These are phyloP conservation scores for Coemansia furcata DNA, from an alignment of 192 early-diverging fungal genomes.

Conservation along the genomic window DNA sequence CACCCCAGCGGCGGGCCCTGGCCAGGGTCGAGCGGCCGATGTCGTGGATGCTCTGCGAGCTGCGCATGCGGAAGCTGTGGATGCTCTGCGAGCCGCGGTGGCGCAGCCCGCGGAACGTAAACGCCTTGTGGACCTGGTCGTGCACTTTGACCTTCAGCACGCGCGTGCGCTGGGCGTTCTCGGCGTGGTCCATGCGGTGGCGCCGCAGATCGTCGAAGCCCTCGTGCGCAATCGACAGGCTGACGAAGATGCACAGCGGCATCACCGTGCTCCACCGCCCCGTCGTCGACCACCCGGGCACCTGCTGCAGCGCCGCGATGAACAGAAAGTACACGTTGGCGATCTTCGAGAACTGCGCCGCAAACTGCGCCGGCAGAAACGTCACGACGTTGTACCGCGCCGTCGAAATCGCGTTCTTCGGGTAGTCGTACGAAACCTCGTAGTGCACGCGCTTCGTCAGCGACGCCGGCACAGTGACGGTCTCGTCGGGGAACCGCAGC, in stretches of 20 bases:
- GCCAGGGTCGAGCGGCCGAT: slow-evolving; percentile 30
- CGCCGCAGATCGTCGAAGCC: slow-evolving; percentile 71
- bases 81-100: slow-evolving; percentile 52
- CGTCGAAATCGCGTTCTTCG: slow-evolving; percentile 59
- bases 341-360: slow-evolving; percentile 92
- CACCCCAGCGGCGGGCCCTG: slow-evolving; percentile 29
- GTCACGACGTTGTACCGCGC: slow-evolving; percentile 84
- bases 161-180: slow-evolving; percentile 59
- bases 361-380: slow-evolving; percentile 93
- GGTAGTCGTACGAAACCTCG: slow-evolving; percentile 54
- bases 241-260: slow-evolving; percentile 70
- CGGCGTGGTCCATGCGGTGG: slow-evolving; percentile 62
- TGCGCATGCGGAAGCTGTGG: slow-evolving; percentile 51
- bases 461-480: slow-evolving; percentile 48
- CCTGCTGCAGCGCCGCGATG: slow-evolving; percentile 80
- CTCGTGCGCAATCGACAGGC: slow-evolving; percentile 75
- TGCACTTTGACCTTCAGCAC: slow-evolving; percentile 58
- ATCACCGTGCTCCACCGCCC: slow-evolving; percentile 77
- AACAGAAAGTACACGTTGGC: slow-evolving; percentile 97
- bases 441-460: slow-evolving; percentile 55
- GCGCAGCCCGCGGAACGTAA: slow-evolving; percentile 42
- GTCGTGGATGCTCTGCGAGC: slow-evolving; percentile 47
- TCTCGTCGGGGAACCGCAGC: slow-evolving; percentile 43
- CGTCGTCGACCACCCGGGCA: slow-evolving; percentile 72
- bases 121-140: slow-evolving; percentile 51